These are phyloP conservation scores for Biscutella laevigata DNA, from an alignment of 441 rosid genomes.

Conservation along the genomic window DNA sequence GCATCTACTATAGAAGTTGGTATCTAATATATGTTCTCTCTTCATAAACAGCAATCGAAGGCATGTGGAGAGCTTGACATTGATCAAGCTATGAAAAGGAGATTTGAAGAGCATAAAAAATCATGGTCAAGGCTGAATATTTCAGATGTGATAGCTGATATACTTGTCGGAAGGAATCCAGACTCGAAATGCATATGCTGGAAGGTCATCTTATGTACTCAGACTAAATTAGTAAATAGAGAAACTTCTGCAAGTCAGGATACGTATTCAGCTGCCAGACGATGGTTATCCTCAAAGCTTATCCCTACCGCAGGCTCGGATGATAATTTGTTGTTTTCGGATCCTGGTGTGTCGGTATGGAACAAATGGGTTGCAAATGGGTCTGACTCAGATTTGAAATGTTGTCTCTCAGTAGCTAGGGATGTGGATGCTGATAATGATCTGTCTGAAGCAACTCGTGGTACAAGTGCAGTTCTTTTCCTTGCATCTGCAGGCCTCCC, in stretches of 20 bases:
- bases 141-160: constrained; percentile 53
- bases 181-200: constrained; percentile 65
- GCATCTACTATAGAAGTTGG: constrained; percentile 13
- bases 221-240: constrained; percentile 24
- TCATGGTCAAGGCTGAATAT: constrained; percentile 86
- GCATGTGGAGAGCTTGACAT: constrained; percentile 45
- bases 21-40: constrained; percentile 16
- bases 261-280: constrained; percentile 36
- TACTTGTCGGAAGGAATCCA: constrained; percentile 49
- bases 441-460: constrained; percentile 35
- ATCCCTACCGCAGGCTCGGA: constrained; percentile 39
- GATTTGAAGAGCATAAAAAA: constrained; percentile 46
- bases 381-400: constrained; percentile 34
- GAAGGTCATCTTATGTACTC: constrained; percentile 68
- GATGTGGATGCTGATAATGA: constrained; percentile 32
- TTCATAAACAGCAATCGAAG: constrained; percentile 38
- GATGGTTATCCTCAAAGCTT: constrained; percentile 73
- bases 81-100: constrained; percentile 54
- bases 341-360: constrained; percentile 75
- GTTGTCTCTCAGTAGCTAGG: constrained; percentile 71
- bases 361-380: constrained; percentile 49
- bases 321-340: constrained; percentile 43
- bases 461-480: constrained; percentile 74
- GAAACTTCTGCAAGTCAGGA: constrained; percentile 23
- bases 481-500: constrained; percentile 54